phyloP scores from a whole-genome alignment of 495 filamentous ascomycete species.

The Hypomontagnella submonticulosa region DNA sequence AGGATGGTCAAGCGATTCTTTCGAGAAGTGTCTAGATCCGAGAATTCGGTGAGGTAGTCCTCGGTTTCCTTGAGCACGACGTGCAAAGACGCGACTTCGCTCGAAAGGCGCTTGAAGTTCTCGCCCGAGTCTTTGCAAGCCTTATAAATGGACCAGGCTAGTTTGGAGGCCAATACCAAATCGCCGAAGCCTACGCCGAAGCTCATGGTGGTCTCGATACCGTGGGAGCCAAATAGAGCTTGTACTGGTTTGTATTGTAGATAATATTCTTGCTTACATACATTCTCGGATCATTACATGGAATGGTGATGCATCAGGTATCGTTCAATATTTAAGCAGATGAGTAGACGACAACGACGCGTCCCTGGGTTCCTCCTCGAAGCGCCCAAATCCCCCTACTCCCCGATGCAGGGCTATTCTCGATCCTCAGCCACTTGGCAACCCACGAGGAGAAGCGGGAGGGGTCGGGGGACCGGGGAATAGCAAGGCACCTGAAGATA shows the following conservation, averaged over 20 bases:
- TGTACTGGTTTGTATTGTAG: background rate
- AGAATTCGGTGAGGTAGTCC: constrained; percentile 43
- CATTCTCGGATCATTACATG: constrained; percentile 7
- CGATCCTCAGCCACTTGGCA: constrained; percentile 21
- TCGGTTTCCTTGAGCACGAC: constrained; percentile 52
- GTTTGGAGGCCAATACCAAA: constrained; percentile 24
- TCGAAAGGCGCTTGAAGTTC: constrained; percentile 49
- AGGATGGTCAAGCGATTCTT: constrained; percentile 43
- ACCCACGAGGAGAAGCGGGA: background rate
- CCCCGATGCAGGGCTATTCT: constrained; percentile 7
- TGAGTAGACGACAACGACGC: background rate
- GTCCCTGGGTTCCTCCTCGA: background rate
- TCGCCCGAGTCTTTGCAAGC: constrained; percentile 50
- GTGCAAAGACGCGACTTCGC: constrained; percentile 52
- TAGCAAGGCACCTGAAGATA: constrained; percentile 8
- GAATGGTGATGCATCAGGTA: constrained; percentile 3
- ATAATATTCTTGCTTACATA: constrained; percentile 1
- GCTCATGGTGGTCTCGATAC: constrained; percentile 16
- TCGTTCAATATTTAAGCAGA: constrained; percentile 10
- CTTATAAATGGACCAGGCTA: constrained; percentile 46
- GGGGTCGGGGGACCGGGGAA: background rate
- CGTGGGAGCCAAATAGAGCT: background rate
- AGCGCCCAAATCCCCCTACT: constrained; percentile 1
- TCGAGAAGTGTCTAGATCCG: constrained; percentile 30
- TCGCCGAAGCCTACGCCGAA: constrained; percentile 33